phyloP scores from a whole-genome alignment of 768 basidiomycete genomes.

The Podaxis sp. region DNA sequence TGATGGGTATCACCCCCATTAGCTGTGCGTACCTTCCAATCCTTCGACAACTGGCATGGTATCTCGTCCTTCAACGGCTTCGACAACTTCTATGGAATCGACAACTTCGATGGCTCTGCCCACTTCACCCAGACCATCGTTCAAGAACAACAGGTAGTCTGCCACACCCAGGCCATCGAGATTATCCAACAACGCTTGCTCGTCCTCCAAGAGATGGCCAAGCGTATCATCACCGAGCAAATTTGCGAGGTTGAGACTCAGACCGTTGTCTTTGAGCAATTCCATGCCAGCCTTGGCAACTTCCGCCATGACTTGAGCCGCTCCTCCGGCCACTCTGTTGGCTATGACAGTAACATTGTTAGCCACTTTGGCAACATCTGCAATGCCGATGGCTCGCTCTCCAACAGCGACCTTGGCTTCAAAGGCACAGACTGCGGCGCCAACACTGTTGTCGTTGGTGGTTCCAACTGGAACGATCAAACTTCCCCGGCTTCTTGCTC shows the following conservation, averaged over 20 bases:
- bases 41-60: constrained; percentile 38
- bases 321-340: constrained; percentile 28
- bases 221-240: constrained; percentile 34
- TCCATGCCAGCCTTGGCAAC: constrained; percentile 27
- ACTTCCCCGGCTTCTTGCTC: constrained; percentile 30
- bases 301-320: constrained; percentile 33
- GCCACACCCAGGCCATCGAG: constrained; percentile 34
- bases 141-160: constrained; percentile 27
- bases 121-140: constrained; percentile 30
- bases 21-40: constrained; percentile 16
- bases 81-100: constrained; percentile 38
- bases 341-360: constrained; percentile 33
- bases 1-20: neutral
- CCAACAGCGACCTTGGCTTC: constrained; percentile 32
- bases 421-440: constrained; percentile 30
- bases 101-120: constrained; percentile 33
- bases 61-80: constrained; percentile 30
- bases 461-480: constrained; percentile 40
- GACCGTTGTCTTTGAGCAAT: constrained; percentile 36
- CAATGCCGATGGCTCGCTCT: constrained; percentile 30
- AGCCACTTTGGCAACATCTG: constrained; percentile 28
- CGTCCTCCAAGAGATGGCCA: constrained; percentile 40
- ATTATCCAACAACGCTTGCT: constrained; percentile 40
- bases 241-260: constrained; percentile 39
- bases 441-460: constrained; percentile 34